Conservation (phyloP, 345 rosid species). For the Dovyalis caffra region DNA sequence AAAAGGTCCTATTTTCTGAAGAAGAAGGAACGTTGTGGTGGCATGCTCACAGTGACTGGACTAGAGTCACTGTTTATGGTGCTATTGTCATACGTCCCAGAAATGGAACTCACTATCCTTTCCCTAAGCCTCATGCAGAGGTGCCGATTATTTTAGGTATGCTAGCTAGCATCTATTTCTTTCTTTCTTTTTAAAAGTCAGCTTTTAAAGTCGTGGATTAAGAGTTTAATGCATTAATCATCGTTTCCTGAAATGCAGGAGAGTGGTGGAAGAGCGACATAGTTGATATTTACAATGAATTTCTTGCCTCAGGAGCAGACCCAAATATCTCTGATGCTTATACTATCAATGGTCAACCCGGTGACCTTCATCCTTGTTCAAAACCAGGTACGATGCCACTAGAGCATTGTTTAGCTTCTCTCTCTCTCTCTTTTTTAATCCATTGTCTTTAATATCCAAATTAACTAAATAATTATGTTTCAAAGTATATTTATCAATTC, state of each 20-base stretch:
- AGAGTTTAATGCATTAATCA: background rate
- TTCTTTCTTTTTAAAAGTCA: background rate
- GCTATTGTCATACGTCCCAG: conserved; percentile 31
- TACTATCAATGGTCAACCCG: conserved; percentile 55
- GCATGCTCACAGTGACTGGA: conserved; percentile 47
- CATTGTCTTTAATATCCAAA: background rate
- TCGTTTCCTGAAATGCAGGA: background rate
- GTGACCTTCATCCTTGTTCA: conserved; percentile 39
- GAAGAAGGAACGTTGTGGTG: conserved; percentile 47
- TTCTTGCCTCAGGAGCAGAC: conserved; percentile 22
- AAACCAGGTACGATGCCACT: conserved; percentile 10
- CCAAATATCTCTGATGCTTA: conserved; percentile 45
- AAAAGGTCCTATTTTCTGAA: conserved; percentile 16
- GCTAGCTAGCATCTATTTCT: too few relatives aligned
- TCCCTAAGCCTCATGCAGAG: conserved; percentile 18
- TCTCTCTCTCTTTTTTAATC: background rate
- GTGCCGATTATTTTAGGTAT: conserved; percentile 15
- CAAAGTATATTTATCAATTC: background rate
- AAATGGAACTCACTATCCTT: conserved; percentile 20
- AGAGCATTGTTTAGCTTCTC: background rate
- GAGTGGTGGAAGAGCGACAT: conserved; percentile 49
- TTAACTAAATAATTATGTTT: too few relatives aligned
- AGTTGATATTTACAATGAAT: conserved; percentile 11
- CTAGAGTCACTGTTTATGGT: conserved; percentile 38
- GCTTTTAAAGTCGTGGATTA: background rate